Percentiles rank a stretch among this genome's conserved stretches.
Evolutionary conservation across 768 basidiomycete genomes (phyloP).

Genomic region (Lyophyllum semitale): DNA sequence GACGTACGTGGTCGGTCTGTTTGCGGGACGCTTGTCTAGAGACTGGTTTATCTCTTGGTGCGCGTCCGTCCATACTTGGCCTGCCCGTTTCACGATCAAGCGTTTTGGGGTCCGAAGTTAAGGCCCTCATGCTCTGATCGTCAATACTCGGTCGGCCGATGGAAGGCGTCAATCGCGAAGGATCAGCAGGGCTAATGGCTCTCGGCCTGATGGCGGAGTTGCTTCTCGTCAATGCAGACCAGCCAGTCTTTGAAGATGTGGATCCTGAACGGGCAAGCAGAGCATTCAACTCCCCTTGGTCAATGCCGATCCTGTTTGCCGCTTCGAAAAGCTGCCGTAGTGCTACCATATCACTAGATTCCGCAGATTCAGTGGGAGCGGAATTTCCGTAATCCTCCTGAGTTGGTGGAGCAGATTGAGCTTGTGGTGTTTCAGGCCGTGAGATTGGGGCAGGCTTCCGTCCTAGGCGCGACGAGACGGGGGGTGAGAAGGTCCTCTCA

Average conservation of each 20-base stretch:
- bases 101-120: conserved; percentile 19
- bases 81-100: conserved; percentile 22
- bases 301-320: conserved; percentile 73
- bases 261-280: conserved; percentile 74
- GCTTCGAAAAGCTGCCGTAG: conserved; percentile 77
- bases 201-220: conserved; percentile 38
- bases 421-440: conserved; percentile 19
- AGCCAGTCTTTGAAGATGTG: conserved; percentile 55
- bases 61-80: conserved; percentile 19
- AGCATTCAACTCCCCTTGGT: conserved; percentile 70
- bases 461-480: conserved; percentile 12
- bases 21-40: conserved; percentile 39
- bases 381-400: conserved; percentile 9
- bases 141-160: conserved; percentile 15
- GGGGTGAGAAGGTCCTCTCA: conserved; percentile 31
- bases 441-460: conserved; percentile 31
- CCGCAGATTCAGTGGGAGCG: conserved; percentile 21
- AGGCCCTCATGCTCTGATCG: conserved; percentile 11
- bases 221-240: conserved; percentile 44
- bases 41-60: conserved; percentile 28
- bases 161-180: conserved; percentile 13
- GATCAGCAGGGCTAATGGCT: conserved; percentile 30
- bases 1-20: conserved; percentile 37
- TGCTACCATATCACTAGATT: conserved; percentile 31
- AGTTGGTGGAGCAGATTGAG: conserved; percentile 15